These are phyloP conservation scores for Ogataea zsoltii DNA, from an alignment of 805 yeast genomes.

Conservation along the genomic window DNA sequence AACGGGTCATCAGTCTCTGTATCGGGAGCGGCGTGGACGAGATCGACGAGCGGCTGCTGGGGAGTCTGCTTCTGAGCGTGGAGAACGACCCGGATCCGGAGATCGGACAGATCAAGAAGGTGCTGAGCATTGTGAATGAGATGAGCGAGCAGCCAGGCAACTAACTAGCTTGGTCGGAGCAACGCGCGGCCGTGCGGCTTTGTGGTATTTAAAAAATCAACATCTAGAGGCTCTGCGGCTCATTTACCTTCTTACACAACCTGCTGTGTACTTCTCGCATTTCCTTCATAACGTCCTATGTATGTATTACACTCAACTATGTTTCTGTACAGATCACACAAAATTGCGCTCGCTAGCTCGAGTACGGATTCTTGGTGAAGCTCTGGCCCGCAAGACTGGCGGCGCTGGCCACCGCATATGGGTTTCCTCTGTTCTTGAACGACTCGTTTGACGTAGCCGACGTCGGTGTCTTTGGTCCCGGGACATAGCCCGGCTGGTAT, in stretches of 20 bases:
- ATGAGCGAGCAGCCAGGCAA: conserved; percentile 20
- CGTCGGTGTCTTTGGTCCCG: conserved; percentile 10
- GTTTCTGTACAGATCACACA: too few species aligned
- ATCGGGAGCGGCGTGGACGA: conserved; percentile 81
- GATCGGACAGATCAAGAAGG: conserved; percentile 36
- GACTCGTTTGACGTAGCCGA: conserved; percentile 8
- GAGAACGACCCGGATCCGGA: conserved; percentile 73
- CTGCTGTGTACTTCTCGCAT: too few species aligned
- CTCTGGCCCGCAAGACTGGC: conserved; percentile 21
- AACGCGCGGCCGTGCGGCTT: too few species aligned
- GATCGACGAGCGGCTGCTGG: conserved; percentile 62
- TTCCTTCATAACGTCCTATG: too few species aligned
- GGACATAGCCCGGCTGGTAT: conserved; percentile 19
- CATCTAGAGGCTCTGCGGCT: too few species aligned
- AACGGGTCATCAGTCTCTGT: conserved; percentile 85
- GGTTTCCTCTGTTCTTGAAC: conserved; percentile 9
- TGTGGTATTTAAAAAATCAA: too few species aligned
- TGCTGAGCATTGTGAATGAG: conserved; percentile 35
- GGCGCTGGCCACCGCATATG: conserved; percentile 21
- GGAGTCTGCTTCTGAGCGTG: conserved; percentile 85
- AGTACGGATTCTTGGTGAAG: conserved; percentile 24
- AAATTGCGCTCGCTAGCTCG: too few species aligned
- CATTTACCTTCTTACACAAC: too few species aligned
- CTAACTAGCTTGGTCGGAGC: too few species aligned
- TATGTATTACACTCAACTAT: too few species aligned